Percentiles rank a stretch among this genome's conserved stretches.
phyloP scores from a whole-genome alignment of 2,329 filamentous ascomycete species.

The Colletotrichum somersetense region DNA sequence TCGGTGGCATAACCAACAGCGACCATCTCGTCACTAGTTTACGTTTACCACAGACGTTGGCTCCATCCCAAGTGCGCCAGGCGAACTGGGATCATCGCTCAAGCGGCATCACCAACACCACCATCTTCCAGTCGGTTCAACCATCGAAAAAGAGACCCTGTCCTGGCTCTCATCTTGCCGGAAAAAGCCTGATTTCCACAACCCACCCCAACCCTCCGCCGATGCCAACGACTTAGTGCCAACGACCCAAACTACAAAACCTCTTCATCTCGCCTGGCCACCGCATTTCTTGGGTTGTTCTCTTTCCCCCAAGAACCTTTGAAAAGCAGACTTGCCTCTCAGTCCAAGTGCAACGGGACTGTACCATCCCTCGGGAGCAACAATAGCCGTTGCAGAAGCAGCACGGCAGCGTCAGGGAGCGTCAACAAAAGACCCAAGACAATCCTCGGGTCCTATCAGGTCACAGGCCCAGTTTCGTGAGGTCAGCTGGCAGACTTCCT shows the following conservation, averaged over 20 bases:
- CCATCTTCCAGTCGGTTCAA: slow-evolving; percentile 22
- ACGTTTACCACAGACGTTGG: slow-evolving; percentile 15
- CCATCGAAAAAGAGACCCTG: slow-evolving; percentile 18
- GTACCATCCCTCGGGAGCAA: not conserved
- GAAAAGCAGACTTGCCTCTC: slow-evolving; percentile 15
- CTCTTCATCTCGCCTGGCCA: slow-evolving; percentile 29
- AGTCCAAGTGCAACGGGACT: slow-evolving; percentile 8
- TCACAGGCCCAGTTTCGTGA: slow-evolving; percentile 36
- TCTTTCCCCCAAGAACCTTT: slow-evolving; percentile 27
- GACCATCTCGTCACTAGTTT: slow-evolving; percentile 17
- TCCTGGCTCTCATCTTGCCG: slow-evolving; percentile 24
- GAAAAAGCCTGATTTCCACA: slow-evolving; percentile 37
- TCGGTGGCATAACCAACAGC: slow-evolving; percentile 29
- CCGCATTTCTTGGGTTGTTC: not conserved
- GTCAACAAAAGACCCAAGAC: slow-evolving; percentile 19
- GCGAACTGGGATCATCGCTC: slow-evolving; percentile 39
- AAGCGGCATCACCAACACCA: slow-evolving; percentile 36
- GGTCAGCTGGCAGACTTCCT: slow-evolving; percentile 37
- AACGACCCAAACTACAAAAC: slow-evolving; percentile 38
- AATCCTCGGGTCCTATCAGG: slow-evolving; percentile 19
- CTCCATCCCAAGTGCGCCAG: slow-evolving; percentile 12
- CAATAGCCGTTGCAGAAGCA: not conserved
- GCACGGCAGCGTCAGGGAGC: slow-evolving; percentile 8
- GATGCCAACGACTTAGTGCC: slow-evolving; percentile 16
- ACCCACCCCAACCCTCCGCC: slow-evolving; percentile 23